These are phyloP conservation scores for Xylaria acuta DNA, from an alignment of 495 filamentous ascomycete genomes.

Conservation along the genomic window DNA sequence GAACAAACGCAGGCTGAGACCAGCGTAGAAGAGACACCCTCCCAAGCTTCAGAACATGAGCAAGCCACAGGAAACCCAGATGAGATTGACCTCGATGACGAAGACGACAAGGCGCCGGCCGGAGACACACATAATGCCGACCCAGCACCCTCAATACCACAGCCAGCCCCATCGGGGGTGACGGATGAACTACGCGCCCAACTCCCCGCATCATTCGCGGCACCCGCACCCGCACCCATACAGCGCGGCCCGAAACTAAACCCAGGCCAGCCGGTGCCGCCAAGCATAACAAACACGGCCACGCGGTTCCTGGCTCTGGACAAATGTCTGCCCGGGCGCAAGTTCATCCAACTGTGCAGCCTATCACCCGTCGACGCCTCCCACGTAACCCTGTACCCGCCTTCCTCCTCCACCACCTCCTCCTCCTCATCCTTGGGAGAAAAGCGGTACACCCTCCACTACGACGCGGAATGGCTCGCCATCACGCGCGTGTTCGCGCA, in stretches of 20 bases:
- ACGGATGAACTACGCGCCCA: slow-evolving; percentile 67
- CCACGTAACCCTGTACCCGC: slow-evolving; percentile 25
- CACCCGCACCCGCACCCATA: slow-evolving; percentile 35
- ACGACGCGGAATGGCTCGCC: slow-evolving; percentile 94
- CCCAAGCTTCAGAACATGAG: not conserved
- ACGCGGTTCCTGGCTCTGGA: slow-evolving; percentile 89
- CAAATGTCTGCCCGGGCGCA: slow-evolving; percentile 77
- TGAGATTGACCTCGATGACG: slow-evolving; percentile 62
- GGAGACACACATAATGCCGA: not conserved
- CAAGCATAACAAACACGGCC: slow-evolving; percentile 70
- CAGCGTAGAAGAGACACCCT: not conserved
- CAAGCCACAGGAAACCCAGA: slow-evolving; percentile 48
- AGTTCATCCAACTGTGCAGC: slow-evolving; percentile 82
- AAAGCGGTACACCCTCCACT: slow-evolving; percentile 60
- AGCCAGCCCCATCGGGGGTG: slow-evolving; percentile 42
- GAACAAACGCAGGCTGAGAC: slow-evolving; percentile 18
- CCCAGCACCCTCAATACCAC: not conserved
- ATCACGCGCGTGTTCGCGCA: slow-evolving; percentile 82
- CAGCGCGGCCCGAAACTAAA: slow-evolving; percentile 32
- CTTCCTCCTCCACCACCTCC: too few relatives aligned
- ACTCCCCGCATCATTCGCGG: slow-evolving; percentile 68
- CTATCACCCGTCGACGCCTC: slow-evolving; percentile 51
- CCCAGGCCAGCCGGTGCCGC: slow-evolving; percentile 54
- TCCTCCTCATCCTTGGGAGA: slow-evolving; percentile 39
- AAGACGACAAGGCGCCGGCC: slow-evolving; percentile 35